A percentile compares a stretch with the other conserved stretches of the same genome.
Conservation (phyloP, 75 land plant genomes). For the Cryptomeria japonica region DNA sequence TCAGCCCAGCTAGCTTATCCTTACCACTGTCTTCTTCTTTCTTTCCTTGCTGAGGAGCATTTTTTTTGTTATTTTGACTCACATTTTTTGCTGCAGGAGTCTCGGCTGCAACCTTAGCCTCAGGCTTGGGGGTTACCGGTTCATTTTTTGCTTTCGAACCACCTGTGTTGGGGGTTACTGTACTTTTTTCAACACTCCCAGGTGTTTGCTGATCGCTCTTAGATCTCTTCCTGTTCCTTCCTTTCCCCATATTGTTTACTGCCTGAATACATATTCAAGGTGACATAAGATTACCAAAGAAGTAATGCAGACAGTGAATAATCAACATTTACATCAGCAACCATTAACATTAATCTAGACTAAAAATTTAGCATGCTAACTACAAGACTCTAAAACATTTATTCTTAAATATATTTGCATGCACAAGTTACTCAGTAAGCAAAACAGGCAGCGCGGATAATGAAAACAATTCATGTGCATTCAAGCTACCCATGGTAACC, state of each 20-base stretch:
- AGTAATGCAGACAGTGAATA: not conserved
- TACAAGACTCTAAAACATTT: not conserved
- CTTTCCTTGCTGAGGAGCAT: not conserved
- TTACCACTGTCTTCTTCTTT: not conserved
- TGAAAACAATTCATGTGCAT: too few relatives aligned
- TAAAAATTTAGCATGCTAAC: not conserved
- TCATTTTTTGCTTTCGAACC: not conserved
- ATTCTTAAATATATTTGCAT: too few relatives aligned
- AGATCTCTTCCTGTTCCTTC: slow-evolving; percentile 1
- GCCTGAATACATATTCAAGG: not conserved
- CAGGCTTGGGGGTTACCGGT: not conserved
- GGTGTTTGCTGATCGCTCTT: not conserved
- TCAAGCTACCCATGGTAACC: too few relatives aligned
- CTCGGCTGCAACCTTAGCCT: not conserved
- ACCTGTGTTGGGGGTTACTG: not conserved
- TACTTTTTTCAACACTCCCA: not conserved
- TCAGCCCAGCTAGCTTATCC: slow-evolving; percentile 53
- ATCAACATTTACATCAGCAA: not conserved
- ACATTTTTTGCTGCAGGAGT: not conserved
- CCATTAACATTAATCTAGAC: not conserved
- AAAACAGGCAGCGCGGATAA: too few relatives aligned
- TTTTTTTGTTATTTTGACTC: not conserved
- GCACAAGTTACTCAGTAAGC: too few relatives aligned
- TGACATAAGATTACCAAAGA: not conserved
- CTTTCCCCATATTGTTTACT: not conserved